phyloP scores from a whole-genome alignment of 108 stramenopile genomes.

The Mediolabrus comicus region DNA sequence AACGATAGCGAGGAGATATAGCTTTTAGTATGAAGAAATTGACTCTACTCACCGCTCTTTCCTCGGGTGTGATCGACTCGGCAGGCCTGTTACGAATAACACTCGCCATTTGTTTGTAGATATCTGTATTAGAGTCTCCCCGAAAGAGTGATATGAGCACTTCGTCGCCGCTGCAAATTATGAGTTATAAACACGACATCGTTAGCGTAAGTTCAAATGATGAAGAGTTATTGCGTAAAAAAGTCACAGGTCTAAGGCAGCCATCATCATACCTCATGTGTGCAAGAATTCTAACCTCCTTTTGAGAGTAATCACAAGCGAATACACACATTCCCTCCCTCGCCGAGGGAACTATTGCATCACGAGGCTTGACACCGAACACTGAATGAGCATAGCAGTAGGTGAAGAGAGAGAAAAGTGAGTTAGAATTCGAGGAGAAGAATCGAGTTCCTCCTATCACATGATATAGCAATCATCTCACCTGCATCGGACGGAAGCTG shows the following conservation, averaged over 20 bases:
- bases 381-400: not conserved
- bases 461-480: not conserved
- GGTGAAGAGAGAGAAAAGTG: not conserved
- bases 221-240: not conserved
- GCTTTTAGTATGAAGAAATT: too few relatives aligned
- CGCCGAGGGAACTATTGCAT: slow-evolving; percentile 36
- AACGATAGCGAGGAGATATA: too few relatives aligned
- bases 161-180: slow-evolving; percentile 20
- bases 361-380: slow-evolving; percentile 38
- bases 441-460: too few relatives aligned
- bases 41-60: slow-evolving; percentile 23
- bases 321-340: slow-evolving; percentile 26
- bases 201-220: not conserved
- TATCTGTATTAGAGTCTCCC: slow-evolving; percentile 32
- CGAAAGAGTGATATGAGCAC: slow-evolving; percentile 45
- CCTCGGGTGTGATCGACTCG: slow-evolving; percentile 35
- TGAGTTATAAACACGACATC: not conserved
- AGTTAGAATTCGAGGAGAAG: too few relatives aligned
- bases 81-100: slow-evolving; percentile 38
- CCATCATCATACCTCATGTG: slow-evolving; percentile 37
- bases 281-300: slow-evolving; percentile 65
- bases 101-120: slow-evolving; percentile 58
- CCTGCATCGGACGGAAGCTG: slow-evolving; percentile 35
- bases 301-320: slow-evolving; percentile 63
- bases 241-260: too few relatives aligned